phyloP scores from a whole-genome alignment of 768 basidiomycete species.

The Melanogaster broomeanus region DNA sequence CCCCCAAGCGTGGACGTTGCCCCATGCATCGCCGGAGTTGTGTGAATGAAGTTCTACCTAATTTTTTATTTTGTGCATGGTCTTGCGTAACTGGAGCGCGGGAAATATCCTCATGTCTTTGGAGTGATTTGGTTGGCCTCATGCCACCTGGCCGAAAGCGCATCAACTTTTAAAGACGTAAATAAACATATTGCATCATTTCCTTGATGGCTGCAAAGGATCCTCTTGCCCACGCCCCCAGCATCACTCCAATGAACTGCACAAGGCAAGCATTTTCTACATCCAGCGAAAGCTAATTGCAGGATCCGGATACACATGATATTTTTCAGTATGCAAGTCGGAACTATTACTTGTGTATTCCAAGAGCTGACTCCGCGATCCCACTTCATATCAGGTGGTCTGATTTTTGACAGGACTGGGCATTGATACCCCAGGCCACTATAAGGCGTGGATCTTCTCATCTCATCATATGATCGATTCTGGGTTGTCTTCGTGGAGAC shows the following conservation, averaged over 20 bases:
- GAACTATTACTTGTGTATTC: slow-evolving; percentile 9
- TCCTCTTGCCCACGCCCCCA: slow-evolving; percentile 14
- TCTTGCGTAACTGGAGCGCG: slow-evolving; percentile 13
- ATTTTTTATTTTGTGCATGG: slow-evolving; percentile 9
- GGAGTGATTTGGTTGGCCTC: slow-evolving; percentile 10
- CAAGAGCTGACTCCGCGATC: slow-evolving; percentile 24
- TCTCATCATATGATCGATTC: slow-evolving; percentile 26
- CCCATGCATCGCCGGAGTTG: slow-evolving; percentile 11
- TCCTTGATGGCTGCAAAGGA: slow-evolving; percentile 6
- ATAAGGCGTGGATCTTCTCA: slow-evolving; percentile 17
- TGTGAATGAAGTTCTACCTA: slow-evolving; percentile 8
- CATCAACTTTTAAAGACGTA: slow-evolving; percentile 21
- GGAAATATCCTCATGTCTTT: background rate
- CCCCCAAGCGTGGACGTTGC: slow-evolving; percentile 7
- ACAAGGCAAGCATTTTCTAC: slow-evolving; percentile 2
- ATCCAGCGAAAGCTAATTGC: background rate
- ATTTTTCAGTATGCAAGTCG: slow-evolving; percentile 9
- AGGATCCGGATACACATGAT: slow-evolving; percentile 9
- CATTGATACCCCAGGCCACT: slow-evolving; percentile 17
- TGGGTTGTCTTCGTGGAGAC: slow-evolving; percentile 6
- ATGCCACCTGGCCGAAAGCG: slow-evolving; percentile 10
- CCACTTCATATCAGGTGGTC: slow-evolving; percentile 9
- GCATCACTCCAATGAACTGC: background rate
- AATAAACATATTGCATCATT: slow-evolving; percentile 26
- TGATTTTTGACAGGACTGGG: slow-evolving; percentile 16